Conservation (phyloP, 2,329 filamentous ascomycete species). For the Mariannaea sp. region DNA sequence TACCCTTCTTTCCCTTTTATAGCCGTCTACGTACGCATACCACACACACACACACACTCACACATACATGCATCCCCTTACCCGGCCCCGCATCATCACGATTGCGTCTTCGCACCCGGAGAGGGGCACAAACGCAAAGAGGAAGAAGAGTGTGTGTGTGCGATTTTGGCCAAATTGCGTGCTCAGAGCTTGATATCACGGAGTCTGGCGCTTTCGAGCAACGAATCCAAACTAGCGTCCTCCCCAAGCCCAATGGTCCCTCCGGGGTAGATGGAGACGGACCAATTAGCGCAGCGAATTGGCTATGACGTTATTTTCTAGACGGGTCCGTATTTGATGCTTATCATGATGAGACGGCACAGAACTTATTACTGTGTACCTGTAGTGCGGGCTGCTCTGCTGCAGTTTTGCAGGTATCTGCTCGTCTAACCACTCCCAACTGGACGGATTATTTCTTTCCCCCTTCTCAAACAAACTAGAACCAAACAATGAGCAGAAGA, state of each 20-base stretch:
- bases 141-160: too few species aligned
- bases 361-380: too few species aligned
- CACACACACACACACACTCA: too few species aligned
- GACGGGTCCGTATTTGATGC: background rate
- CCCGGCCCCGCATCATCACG: conserved; percentile 28
- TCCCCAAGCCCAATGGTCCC: background rate
- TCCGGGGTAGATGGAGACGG: background rate
- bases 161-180: conserved; percentile 37
- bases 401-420: too few species aligned
- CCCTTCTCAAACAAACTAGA: too few species aligned
- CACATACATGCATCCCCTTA: conserved; percentile 19
- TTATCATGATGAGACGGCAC: background rate
- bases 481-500: too few species aligned
- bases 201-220: conserved; percentile 30
- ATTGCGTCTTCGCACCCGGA: conserved; percentile 32
- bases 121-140: too few species aligned
- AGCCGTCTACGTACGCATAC: too few species aligned
- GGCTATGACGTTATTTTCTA: conserved; percentile 14
- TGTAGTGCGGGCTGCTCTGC: too few species aligned
- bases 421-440: too few species aligned
- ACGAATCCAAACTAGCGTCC: conserved; percentile 14
- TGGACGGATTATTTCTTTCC: too few species aligned
- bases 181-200: conserved; percentile 35
- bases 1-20: conserved; percentile 24
- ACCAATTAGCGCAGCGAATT: conserved; percentile 1